These are phyloP conservation scores for Botrytis medusae DNA, from an alignment of 2,329 filamentous ascomycete genomes.

Conservation along the genomic window DNA sequence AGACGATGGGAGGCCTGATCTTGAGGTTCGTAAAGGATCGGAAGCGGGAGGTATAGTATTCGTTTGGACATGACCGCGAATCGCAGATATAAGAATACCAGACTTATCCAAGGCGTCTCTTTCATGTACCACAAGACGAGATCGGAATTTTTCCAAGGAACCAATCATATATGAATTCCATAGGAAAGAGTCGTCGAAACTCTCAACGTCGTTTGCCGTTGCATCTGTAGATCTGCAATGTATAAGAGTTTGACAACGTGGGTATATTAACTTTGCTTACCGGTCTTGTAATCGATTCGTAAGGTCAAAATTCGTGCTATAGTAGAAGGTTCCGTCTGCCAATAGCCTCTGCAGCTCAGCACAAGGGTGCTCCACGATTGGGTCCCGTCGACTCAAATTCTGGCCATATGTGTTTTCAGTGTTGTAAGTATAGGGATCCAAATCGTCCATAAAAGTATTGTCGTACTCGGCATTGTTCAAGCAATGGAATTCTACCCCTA, in stretches of 20 bases:
- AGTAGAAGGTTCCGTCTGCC: slow-evolving; percentile 93
- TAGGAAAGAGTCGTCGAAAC: slow-evolving; percentile 85
- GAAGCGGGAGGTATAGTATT: slow-evolving; percentile 77
- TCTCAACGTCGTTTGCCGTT: slow-evolving; percentile 83
- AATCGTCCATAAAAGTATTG: slow-evolving; percentile 59
- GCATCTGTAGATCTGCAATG: slow-evolving; percentile 66
- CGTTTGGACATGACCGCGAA: slow-evolving; percentile 87
- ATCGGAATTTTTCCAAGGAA: slow-evolving; percentile 85
- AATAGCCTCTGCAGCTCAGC: slow-evolving; percentile 87
- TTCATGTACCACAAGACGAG: slow-evolving; percentile 72
- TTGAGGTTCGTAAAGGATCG: slow-evolving; percentile 65
- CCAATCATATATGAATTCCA: slow-evolving; percentile 99
- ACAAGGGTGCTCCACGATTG: slow-evolving; percentile 81
- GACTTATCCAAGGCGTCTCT: slow-evolving; percentile 80
- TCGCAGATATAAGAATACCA: slow-evolving; percentile 86
- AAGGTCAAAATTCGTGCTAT: slow-evolving; percentile 96
- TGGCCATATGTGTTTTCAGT: slow-evolving; percentile 46
- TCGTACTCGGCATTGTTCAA: slow-evolving; percentile 86
- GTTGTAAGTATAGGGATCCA: slow-evolving; percentile 38
- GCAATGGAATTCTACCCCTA: slow-evolving; percentile 88
- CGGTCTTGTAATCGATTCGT: slow-evolving; percentile 91
- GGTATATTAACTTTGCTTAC: slow-evolving; percentile 43
- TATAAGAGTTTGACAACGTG: slow-evolving; percentile 22
- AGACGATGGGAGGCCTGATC: slow-evolving; percentile 73
- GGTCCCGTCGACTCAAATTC: slow-evolving; percentile 63